Base-by-base conservation (phyloP, 441 rosid species). In the Eutrema salsugineum region DNA sequence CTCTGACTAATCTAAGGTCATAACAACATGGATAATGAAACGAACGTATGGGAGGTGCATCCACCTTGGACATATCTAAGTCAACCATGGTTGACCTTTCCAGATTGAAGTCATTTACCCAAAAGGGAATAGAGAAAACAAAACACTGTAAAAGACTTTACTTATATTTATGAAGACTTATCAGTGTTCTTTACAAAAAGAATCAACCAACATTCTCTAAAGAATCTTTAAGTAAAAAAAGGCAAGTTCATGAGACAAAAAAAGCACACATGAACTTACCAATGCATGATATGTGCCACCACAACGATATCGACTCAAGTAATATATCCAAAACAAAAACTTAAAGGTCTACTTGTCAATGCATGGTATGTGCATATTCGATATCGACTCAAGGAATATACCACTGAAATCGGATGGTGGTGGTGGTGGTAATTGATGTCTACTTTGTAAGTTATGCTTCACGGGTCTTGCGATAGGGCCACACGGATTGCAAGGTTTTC, bases 401-500 rank as follows among this genome's bases (percentile, higher is more conserved):
- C 32, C 32, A 28, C 32, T 28, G 32, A 32, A 32, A 32, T 32
- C 6, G 32, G 32, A 28, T 1, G 7, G n/a, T n/a, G 32, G 5
- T 28, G 8, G 8, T 33, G 8, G 8, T 8, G 8, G 3, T 33
- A 8, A 11, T 33, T 33, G 36, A 8, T 33, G 36, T 33, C 36
- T 8, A 10, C 36, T 8, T 8, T 33, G 11, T 8, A 33, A 33
- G 1, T 33, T 8, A 33, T 8, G 36, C 10, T 8, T 33, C 36
- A 32, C 5, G 22, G 56, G 78, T 76, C 54, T 78, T 73, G 11
- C 59, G 3, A 76, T 79, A 72, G 81, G 63, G 48, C 79, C 83
- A 40, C 76, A 74, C 48, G 80, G 70, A 36, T 82, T 84, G 6
- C 32, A 80, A 71, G 53, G 77, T 75, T 73, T 75, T 30, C 63